phyloP scores from a whole-genome alignment of 208 protist species.

The Crithidia expoeki region DNA sequence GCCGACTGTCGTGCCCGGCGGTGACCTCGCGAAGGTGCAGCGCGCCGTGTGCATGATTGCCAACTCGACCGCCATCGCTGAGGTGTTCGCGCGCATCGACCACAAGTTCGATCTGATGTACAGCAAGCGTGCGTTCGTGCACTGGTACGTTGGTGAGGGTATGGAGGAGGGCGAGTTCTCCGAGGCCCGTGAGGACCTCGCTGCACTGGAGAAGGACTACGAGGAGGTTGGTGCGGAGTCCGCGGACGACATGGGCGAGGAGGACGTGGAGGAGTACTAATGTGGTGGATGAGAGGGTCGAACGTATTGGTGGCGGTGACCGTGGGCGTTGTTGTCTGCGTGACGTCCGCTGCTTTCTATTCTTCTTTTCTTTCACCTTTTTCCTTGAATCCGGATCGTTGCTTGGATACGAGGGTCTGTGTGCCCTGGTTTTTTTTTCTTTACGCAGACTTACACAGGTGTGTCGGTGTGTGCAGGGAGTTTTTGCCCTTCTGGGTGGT shows the following conservation, averaged over 20 bases:
- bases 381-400: not conserved
- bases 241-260: slow-evolving; percentile 91
- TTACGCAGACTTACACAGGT: no score
- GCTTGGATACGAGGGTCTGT: no score
- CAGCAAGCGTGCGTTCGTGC: slow-evolving; percentile 90
- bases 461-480: not conserved
- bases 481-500: not conserved
- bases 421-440: not conserved
- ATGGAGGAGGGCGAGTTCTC: slow-evolving; percentile 98
- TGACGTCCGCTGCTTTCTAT: not conserved
- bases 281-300: slow-evolving; percentile 31
- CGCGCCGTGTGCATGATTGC: slow-evolving; percentile 95
- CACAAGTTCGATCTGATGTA: slow-evolving; percentile 95
- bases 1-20: slow-evolving; percentile 95
- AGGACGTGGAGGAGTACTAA: slow-evolving; percentile 95
- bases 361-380: not conserved
- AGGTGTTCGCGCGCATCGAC: slow-evolving; percentile 94
- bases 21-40: slow-evolving; percentile 95
- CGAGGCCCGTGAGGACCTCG: slow-evolving; percentile 96
- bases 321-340: not conserved
- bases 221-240: slow-evolving; percentile 84
- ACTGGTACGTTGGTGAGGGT: slow-evolving; percentile 93
- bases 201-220: slow-evolving; percentile 97
- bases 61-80: slow-evolving; percentile 93
- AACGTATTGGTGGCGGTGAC: not conserved